Evolutionary conservation across 768 basidiomycete genomes (phyloP).

Genomic region (Fomitopsis pulvina): DNA sequence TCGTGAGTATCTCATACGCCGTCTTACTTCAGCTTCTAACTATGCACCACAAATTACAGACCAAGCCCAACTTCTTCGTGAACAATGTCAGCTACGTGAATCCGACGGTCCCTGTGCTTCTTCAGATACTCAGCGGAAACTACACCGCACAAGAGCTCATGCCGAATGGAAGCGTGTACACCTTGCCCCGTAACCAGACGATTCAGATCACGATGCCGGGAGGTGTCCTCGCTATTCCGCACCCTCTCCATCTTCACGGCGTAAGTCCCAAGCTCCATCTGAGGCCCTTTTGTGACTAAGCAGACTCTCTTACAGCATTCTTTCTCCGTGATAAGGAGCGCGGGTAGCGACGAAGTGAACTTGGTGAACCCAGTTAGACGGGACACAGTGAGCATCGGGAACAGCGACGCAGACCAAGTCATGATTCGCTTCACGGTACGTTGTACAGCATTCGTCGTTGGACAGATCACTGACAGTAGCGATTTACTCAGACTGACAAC

Average conservation of each 20-base stretch:
- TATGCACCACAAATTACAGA: slow-evolving; percentile 1
- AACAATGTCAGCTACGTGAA: slow-evolving; percentile 30
- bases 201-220: slow-evolving; percentile 45
- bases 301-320: slow-evolving; percentile 22
- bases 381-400: slow-evolving; percentile 23
- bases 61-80: slow-evolving; percentile 23
- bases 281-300: background rate
- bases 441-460: background rate
- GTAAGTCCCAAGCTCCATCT: slow-evolving; percentile 19
- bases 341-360: slow-evolving; percentile 26
- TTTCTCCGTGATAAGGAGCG: slow-evolving; percentile 32
- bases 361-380: slow-evolving; percentile 31
- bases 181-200: slow-evolving; percentile 37
- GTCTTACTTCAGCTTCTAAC: background rate
- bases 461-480: background rate
- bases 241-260: slow-evolving; percentile 37
- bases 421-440: slow-evolving; percentile 20
- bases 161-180: slow-evolving; percentile 40
- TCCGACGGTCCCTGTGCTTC: slow-evolving; percentile 45
- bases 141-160: slow-evolving; percentile 39
- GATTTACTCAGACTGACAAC: slow-evolving; percentile 83
- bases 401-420: slow-evolving; percentile 11
- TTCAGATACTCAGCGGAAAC: slow-evolving; percentile 54
- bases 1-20: slow-evolving; percentile 9
- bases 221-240: slow-evolving; percentile 31